These are phyloP conservation scores for Starmerella vitae DNA, from an alignment of 805 yeast genomes.

Conservation along the genomic window DNA sequence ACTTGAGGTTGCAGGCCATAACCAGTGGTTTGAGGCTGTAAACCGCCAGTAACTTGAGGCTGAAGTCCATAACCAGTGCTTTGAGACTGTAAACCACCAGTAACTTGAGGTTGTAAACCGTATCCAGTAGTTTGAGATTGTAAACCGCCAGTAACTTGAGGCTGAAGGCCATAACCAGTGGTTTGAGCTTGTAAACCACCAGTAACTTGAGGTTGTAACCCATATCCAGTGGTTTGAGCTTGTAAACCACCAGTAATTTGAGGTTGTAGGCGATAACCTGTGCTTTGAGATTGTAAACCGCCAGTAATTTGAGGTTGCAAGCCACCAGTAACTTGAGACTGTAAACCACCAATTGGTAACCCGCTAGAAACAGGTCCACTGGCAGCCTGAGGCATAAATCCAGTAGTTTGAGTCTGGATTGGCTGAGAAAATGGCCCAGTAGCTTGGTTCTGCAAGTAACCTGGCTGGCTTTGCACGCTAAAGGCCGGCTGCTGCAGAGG, in stretches of 20 bases:
- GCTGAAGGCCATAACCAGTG: constrained; percentile 14
- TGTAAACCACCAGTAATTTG: constrained; percentile 47
- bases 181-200: constrained; percentile 33
- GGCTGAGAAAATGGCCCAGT: constrained; percentile 13
- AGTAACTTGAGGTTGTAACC: constrained; percentile 51
- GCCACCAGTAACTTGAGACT: constrained; percentile 28
- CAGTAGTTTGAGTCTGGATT: constrained; percentile 15
- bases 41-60: constrained; percentile 26
- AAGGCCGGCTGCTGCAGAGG: neutral
- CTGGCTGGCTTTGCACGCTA: constrained; percentile 6
- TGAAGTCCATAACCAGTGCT: no score
- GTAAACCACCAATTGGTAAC: constrained; percentile 22
- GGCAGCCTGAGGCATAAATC: constrained; percentile 19
- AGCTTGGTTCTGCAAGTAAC: constrained; percentile 8
- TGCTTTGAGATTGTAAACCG: constrained; percentile 26
- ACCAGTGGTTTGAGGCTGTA: constrained; percentile 35
- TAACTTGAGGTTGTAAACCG: constrained; percentile 29
- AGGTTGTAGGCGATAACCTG: constrained; percentile 33
- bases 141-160: constrained; percentile 13
- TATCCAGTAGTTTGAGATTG: constrained; percentile 20
- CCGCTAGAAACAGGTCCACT: no score
- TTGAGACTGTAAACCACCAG: constrained; percentile 25
- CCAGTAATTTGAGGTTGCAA: constrained; percentile 31
- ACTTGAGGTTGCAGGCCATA: constrained; percentile 42
- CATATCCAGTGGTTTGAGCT: constrained; percentile 23